Percentiles rank a stretch among this genome's conserved stretches.
Conservation (phyloP, 129 eudicot genomes). For the Glebionis coronaria region DNA sequence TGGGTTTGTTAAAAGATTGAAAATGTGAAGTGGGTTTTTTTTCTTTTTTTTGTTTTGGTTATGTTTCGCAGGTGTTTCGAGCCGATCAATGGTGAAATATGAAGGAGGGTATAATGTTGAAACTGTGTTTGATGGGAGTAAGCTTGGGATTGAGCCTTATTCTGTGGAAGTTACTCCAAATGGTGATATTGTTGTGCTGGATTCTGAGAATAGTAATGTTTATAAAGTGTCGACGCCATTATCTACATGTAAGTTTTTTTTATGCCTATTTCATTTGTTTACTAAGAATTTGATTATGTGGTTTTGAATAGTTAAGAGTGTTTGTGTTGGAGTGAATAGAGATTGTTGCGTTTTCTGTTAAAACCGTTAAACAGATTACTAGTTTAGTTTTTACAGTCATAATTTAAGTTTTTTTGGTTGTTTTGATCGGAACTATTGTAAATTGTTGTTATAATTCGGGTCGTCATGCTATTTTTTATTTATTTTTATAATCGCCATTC, state of each 20-base stretch:
- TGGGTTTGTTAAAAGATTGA: neutral
- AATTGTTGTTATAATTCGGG: no score
- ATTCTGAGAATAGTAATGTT: slow-evolving; percentile 82
- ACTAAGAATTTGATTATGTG: neutral
- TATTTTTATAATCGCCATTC: no score
- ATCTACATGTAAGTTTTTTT: slow-evolving; percentile 66
- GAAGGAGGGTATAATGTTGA: slow-evolving; percentile 91
- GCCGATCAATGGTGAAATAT: slow-evolving; percentile 90
- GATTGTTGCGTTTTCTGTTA: no score
- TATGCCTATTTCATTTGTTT: neutral
- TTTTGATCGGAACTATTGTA: no score
- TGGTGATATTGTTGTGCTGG: slow-evolving; percentile 75
- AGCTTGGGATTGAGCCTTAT: slow-evolving; percentile 91
- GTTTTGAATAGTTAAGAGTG: slow-evolving; percentile 9
- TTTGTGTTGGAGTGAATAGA: neutral
- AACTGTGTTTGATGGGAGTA: slow-evolving; percentile 93
- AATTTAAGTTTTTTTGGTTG: neutral
- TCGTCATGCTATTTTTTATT: no score
- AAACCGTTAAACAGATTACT: no score
- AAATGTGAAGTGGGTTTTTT: slow-evolving; percentile 2
- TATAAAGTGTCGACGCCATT: slow-evolving; percentile 77
- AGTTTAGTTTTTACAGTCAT: neutral
- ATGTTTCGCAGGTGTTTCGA: slow-evolving; percentile 46
- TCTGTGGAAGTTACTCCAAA: slow-evolving; percentile 61
- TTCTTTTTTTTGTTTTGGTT: neutral